Percentiles rank a stretch among this genome's conserved stretches.
Conservation (phyloP, 805 yeast species). For the Myxozyma monticola region DNA sequence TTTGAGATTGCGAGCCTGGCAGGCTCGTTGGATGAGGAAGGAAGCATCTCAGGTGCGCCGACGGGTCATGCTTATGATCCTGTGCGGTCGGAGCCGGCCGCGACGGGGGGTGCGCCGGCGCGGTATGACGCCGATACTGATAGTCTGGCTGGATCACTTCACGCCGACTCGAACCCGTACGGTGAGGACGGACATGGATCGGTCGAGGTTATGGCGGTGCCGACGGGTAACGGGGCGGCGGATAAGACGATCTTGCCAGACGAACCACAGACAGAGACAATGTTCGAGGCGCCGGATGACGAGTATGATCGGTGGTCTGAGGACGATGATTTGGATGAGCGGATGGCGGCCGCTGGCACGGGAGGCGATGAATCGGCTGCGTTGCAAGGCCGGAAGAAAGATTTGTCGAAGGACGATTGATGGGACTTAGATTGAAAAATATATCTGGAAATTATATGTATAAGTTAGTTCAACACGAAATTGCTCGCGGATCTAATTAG, state of each 20-base stretch:
- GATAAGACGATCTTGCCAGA: too few species aligned
- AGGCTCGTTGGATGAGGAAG: constrained; percentile 29
- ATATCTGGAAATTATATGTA: background rate
- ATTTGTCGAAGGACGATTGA: constrained; percentile 1
- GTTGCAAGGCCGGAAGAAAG: constrained; percentile 1
- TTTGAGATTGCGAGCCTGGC: constrained; percentile 52
- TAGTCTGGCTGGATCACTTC: constrained; percentile 23
- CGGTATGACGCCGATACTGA: constrained; percentile 14
- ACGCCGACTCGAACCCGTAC: constrained; percentile 5
- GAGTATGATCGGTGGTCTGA: constrained; percentile 32
- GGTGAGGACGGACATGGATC: constrained; percentile 8
- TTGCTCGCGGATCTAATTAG: too few species aligned
- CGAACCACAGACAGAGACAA: constrained; percentile 15
- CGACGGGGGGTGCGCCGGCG: background rate
- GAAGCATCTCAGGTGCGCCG: background rate
- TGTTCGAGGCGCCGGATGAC: constrained; percentile 30
- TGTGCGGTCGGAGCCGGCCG: background rate
- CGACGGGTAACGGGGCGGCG: too few species aligned
- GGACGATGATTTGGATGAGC: constrained; percentile 21
- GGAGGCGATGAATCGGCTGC: background rate
- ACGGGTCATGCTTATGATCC: constrained; percentile 13
- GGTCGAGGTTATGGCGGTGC: background rate
- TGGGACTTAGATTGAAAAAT: background rate
- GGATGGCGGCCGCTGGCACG: background rate
- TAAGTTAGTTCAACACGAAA: too few species aligned